phyloP scores from a whole-genome alignment of 331 rosid species.

The Telfairia occidentalis region DNA sequence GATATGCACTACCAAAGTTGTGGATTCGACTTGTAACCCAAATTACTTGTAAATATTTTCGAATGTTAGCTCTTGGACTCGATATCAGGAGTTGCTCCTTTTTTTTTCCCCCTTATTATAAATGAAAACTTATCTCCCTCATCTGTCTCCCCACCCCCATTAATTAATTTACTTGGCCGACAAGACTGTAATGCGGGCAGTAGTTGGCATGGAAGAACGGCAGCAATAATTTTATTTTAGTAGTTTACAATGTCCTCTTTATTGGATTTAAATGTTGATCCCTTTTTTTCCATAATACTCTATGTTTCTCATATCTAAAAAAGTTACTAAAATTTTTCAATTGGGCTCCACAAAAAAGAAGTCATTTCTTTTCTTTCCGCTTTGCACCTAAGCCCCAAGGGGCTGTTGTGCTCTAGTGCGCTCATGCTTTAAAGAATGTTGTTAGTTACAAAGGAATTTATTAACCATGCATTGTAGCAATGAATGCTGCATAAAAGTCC shows the following conservation, averaged over 20 bases:
- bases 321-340: not conserved
- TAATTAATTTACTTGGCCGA: not conserved
- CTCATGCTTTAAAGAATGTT: not conserved
- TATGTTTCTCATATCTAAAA: not conserved
- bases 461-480: not conserved
- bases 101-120: not conserved
- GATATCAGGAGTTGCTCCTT: not conserved
- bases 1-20: not conserved
- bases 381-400: not conserved
- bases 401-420: not conserved
- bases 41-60: not conserved
- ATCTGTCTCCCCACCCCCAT: not conserved
- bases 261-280: not conserved
- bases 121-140: not conserved
- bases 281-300: not conserved
- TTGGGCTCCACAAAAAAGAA: not conserved
- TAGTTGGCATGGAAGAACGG: no score
- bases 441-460: not conserved
- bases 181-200: no score
- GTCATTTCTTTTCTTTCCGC: not conserved
- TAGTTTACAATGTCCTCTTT: not conserved
- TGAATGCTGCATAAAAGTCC: not conserved
- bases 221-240: not conserved
- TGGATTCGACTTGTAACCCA: not conserved
- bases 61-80: not conserved